Conservation (phyloP, 345 rosid species). For the Melaleuca quinquenervia region DNA sequence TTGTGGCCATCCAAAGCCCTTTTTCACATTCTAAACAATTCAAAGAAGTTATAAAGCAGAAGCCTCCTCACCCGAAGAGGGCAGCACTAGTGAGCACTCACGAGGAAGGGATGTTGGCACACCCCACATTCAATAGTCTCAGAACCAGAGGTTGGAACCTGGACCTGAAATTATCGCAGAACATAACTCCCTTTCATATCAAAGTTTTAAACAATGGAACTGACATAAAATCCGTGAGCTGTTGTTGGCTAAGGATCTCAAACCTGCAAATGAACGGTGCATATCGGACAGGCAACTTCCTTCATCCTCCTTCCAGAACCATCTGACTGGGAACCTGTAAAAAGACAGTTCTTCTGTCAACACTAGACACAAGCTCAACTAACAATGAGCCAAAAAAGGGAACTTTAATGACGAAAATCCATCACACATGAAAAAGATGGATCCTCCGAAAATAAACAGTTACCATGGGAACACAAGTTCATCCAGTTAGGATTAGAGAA, state of each 20-base stretch:
- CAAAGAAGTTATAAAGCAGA: background rate
- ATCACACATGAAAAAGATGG: background rate
- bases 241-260: background rate
- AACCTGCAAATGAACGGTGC: conserved; percentile 98
- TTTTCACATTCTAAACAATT: background rate
- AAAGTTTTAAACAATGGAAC: background rate
- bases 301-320: conserved; percentile 79
- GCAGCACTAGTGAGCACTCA: conserved; percentile 62
- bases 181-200: background rate
- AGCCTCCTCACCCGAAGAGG: background rate
- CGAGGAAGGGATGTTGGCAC: conserved; percentile 94
- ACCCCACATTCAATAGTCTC: conserved; percentile 99
- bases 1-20: background rate
- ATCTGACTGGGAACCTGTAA: conserved; percentile 52
- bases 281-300: conserved; percentile 97
- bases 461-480: background rate
- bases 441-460: background rate
- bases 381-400: background rate
- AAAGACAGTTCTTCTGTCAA: background rate
- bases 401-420: background rate
- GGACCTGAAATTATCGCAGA: conserved; percentile 47
- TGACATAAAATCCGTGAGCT: background rate
- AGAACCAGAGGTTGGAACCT: conserved; percentile 96
- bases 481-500: background rate
- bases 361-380: background rate